Evolutionary conservation across 805 yeast species (phyloP).

Genomic region (Candida nemodendra): DNA sequence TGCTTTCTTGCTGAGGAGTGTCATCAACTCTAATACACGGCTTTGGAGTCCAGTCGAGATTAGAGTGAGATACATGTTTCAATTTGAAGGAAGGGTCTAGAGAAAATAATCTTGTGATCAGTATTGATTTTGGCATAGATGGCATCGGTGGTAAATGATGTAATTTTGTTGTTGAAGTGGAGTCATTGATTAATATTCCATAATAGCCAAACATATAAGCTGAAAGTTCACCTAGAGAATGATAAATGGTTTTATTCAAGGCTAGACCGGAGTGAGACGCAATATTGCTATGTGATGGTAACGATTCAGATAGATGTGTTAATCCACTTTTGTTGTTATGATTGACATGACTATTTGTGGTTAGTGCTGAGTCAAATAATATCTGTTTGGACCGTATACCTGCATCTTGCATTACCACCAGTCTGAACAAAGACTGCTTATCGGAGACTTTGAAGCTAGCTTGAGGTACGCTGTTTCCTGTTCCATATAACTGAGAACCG

Average conservation of each 20-base stretch:
- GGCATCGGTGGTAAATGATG: slow-evolving; percentile 46
- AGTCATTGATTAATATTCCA: slow-evolving; percentile 50
- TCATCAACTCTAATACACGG: slow-evolving; percentile 38
- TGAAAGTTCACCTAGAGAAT: slow-evolving; percentile 44
- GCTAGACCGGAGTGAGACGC: neutral
- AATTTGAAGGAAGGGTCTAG: slow-evolving; percentile 25
- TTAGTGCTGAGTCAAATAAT: slow-evolving; percentile 44
- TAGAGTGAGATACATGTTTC: slow-evolving; percentile 4
- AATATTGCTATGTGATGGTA: neutral
- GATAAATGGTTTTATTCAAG: slow-evolving; percentile 35
- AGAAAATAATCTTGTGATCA: slow-evolving; percentile 46
- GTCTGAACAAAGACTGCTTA: slow-evolving; percentile 34
- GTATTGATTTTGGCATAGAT: slow-evolving; percentile 38
- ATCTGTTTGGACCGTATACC: slow-evolving; percentile 50
- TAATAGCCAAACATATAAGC: slow-evolving; percentile 55
- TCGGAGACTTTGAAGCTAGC: slow-evolving; percentile 24
- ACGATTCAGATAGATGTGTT: slow-evolving; percentile 11
- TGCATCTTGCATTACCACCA: slow-evolving; percentile 48
- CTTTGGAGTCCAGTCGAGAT: slow-evolving; percentile 40
- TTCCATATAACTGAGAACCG: slow-evolving; percentile 47
- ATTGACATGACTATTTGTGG: slow-evolving; percentile 2
- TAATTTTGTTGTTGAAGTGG: slow-evolving; percentile 43
- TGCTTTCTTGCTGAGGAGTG: slow-evolving; percentile 14
- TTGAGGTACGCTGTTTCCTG: slow-evolving; percentile 20
- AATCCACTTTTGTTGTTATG: neutral